Conservation (phyloP, 148 eudicot genomes). For the Amaranthus palmeri region DNA sequence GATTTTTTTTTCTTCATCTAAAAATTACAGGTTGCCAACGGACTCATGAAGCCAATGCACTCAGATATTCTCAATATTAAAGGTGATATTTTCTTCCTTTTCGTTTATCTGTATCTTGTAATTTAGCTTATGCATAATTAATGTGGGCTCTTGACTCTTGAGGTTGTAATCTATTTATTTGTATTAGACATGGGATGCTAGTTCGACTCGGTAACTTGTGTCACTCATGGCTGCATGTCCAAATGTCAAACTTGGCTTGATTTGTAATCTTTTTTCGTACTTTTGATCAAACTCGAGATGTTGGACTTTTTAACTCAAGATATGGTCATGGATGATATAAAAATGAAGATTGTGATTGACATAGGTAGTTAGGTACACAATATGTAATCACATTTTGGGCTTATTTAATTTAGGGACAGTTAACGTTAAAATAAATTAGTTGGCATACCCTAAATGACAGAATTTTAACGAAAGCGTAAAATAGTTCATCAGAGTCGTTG, state of each 20-base stretch:
- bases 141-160: neutral
- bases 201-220: too few species aligned
- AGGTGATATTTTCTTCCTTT: slow-evolving; percentile 31
- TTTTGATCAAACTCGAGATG: neutral
- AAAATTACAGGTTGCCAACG: slow-evolving; percentile 36
- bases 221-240: too few species aligned
- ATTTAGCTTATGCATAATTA: neutral
- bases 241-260: neutral
- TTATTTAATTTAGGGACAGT: too few species aligned
- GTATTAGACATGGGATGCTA: neutral
- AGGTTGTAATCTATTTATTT: neutral
- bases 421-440: too few species aligned
- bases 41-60: slow-evolving; percentile 24
- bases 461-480: too few species aligned
- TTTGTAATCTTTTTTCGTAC: neutral
- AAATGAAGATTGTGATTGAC: too few species aligned
- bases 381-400: too few species aligned
- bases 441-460: too few species aligned
- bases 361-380: too few species aligned
- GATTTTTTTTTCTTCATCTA: neutral
- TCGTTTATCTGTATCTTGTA: neutral
- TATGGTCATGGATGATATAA: too few species aligned
- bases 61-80: slow-evolving; percentile 14
- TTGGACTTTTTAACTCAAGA: too few species aligned
- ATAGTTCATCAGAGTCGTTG: too few species aligned